Percentiles rank a stretch among this genome's conserved stretches.
Evolutionary conservation across 2,329 filamentous ascomycete genomes (phyloP).

Genomic region (Juglanconis juglandina): DNA sequence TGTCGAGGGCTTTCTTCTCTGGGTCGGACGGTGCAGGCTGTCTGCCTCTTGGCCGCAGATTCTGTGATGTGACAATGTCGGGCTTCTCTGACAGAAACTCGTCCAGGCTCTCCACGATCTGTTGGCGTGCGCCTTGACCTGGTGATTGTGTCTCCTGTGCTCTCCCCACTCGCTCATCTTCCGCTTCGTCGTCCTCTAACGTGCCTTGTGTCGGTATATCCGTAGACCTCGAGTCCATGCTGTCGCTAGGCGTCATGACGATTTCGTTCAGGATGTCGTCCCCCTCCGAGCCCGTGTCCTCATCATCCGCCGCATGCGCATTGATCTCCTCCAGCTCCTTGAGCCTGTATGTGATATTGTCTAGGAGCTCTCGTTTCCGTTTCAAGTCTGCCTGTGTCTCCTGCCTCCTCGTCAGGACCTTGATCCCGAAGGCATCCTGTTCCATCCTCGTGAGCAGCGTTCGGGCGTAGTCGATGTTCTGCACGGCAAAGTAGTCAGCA

Average conservation of each 20-base stretch:
- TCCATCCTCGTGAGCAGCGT: conserved; percentile 67
- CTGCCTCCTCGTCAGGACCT: conserved; percentile 55
- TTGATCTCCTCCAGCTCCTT: conserved; percentile 64
- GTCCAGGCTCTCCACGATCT: conserved; percentile 1
- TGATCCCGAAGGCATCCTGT: conserved; percentile 61
- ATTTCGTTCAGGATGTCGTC: conserved; percentile 57
- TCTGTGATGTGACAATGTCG: conserved; percentile 29
- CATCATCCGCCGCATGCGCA: conserved; percentile 34
- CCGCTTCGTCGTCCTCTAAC: conserved; percentile 18
- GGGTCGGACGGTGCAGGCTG: conserved; percentile 8
- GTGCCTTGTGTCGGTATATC: conserved; percentile 21
- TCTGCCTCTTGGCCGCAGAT: conserved; percentile 29
- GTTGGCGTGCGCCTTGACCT: conserved; percentile 3
- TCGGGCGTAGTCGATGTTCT: conserved; percentile 72
- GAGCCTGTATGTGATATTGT: conserved; percentile 62
- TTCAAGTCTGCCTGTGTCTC: conserved; percentile 62
- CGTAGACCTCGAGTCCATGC: conserved; percentile 38
- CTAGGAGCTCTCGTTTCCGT: conserved; percentile 62
- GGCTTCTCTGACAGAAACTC: conserved; percentile 16
- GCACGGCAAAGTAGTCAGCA: conserved; percentile 15
- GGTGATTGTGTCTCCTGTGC: not conserved
- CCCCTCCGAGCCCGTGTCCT: conserved; percentile 48
- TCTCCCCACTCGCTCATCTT: not conserved
- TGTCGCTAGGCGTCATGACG: conserved; percentile 53
- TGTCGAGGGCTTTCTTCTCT: not conserved